A percentile compares a stretch with the other conserved stretches of the same genome.
Conservation (phyloP, 257 asterid species). For the Misopates orontium region DNA sequence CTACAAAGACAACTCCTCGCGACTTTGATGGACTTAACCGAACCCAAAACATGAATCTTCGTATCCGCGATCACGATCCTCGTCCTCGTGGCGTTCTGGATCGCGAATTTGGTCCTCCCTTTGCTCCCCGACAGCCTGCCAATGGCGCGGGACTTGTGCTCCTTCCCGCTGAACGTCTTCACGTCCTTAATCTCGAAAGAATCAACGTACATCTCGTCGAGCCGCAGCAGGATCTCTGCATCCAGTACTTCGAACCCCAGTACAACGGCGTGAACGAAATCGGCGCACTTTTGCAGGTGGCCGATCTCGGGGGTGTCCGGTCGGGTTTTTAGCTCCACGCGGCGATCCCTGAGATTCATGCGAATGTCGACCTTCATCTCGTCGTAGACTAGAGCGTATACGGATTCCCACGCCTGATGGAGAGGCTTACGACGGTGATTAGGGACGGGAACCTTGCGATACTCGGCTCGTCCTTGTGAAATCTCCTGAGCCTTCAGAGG, state of each 20-base stretch:
- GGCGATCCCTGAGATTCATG: conserved; percentile 46
- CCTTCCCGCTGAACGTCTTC: conserved; percentile 44
- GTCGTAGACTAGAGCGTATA: conserved; percentile 44
- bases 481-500: conserved; percentile 48
- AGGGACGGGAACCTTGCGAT: conserved; percentile 44
- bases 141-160: conserved; percentile 53
- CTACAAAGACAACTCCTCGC: conserved; percentile 33
- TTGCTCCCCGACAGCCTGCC: conserved; percentile 55
- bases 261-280: conserved; percentile 53
- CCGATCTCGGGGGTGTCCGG: conserved; percentile 51
- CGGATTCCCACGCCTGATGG: conserved; percentile 44
- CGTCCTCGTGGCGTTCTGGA: conserved; percentile 30
- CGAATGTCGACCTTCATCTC: conserved; percentile 58
- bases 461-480: conserved; percentile 43
- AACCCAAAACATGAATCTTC: conserved; percentile 28
- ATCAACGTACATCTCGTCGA: conserved; percentile 51
- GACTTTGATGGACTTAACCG: conserved; percentile 14
- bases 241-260: conserved; percentile 47
- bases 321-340: conserved; percentile 53
- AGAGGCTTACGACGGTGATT: conserved; percentile 51
- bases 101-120: conserved; percentile 53
- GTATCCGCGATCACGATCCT: conserved; percentile 33
- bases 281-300: conserved; percentile 56
- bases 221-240: conserved; percentile 39
- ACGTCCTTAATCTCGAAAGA: conserved; percentile 59